Base-by-base conservation (phyloP, 495 filamentous ascomycete species). In the Aspergillus cavernicola region DNA sequence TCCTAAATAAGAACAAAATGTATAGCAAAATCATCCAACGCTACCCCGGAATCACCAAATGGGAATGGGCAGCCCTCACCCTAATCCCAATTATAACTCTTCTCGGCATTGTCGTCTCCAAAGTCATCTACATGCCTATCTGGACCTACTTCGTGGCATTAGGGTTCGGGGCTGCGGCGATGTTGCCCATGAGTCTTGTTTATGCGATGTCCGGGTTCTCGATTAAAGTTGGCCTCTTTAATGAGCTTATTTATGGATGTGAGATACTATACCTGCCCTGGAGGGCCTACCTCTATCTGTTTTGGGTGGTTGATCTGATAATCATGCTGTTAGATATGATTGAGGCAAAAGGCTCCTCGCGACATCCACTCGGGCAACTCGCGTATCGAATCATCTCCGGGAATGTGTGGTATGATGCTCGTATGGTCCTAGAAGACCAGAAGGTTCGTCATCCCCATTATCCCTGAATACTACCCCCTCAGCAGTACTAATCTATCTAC, bases 111-210 rank as follows among this genome's bases (percentile, higher is more conserved):
- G 64, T 79, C 3, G 73, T 66, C 0, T 67, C 66, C 11, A 69
- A 74, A n/a, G 63, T 76, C 19, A 66, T 82, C 19, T 83, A 74
- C 55, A 81, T 83, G 49, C 79, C 77, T 4, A 72, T 80, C 47
- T 82, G 77, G 79, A 78, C 79, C 4, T 72, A 77, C 22, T 74
- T 83, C 29, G 73, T 82, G 2, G 80, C 72, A 1, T 60, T 81
- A 24, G 45, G 45, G 12, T 37, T 48, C 32, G 61, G 62, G 2
- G 80, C 74, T 18, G 74, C 77, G 2, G 78, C 73, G 11, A 45
- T 78, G 20, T 71, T 80, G 78, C 11, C 80, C 79, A 5, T 73
- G 82, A 15, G 73, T 70, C 13, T 41, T 10, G 39, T 41, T 6
- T 41, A 41, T 12, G 39, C 39, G 8, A 41, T 41, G 39, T 26